Base-by-base conservation (phyloP, 1,284 basidiomycete genomes). In the Melampsora americana region DNA sequence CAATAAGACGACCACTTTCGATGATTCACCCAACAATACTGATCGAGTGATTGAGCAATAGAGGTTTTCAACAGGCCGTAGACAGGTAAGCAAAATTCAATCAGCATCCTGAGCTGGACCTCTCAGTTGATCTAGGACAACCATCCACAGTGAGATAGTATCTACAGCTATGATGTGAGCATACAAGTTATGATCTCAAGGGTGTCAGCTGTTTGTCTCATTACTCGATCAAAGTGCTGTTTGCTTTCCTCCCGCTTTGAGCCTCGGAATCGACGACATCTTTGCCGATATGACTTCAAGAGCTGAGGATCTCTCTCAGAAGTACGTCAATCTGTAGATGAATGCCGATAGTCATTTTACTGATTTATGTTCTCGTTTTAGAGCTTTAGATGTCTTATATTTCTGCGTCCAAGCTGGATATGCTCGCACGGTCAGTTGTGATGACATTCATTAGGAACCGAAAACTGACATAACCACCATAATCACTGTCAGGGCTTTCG, bases 261-360 rank as follows among this genome's bases (percentile, higher is more conserved):
- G 72, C 30, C 1, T 23, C 7, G 72, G 46, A 18, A 26, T 74
- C 26, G 62, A 74, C n/a, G 46, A 62, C 18, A 74, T 74, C 11
- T 67, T 67, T 26, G 50, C 65, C 32, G 72, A 74, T 74, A 50
- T 66, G 42, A 62, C 66, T 44, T 74, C 72, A 26, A 30, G 72
- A 30, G 20, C 72, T 20, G 72, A 74, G 18, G 42, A 44, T 26
- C 72, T 74, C 28, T 42, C 72, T 42, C 39, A 56, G 26, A 66
- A 60, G 72, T 74, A 14, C n/a, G 72, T 64, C 16, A 39, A 28
- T 64, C 53, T 59, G 1, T 3, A 26, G 30, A 28, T 20, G 18
- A 42, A 12, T 5, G 6, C 7, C n/a, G 39, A 39, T 9, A 7
- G 0, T 26, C 20, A 18, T 23, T 16, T 48, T 48, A 35, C 30